Base-by-base conservation (phyloP, 768 basidiomycete species). In the Pulveroboletus ravenelii region DNA sequence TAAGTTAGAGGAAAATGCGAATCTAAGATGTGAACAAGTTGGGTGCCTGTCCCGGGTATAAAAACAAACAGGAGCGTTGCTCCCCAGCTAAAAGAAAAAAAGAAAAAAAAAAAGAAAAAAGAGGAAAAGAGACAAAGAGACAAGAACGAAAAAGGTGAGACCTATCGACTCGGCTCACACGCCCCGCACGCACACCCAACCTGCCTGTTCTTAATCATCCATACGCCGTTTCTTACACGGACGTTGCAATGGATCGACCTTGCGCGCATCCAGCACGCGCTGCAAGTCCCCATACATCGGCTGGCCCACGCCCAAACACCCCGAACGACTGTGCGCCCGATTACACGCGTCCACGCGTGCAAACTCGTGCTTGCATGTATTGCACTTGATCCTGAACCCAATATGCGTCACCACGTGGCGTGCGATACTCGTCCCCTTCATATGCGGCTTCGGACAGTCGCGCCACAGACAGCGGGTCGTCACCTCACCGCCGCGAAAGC, bases 381-480 rank as follows among this genome's bases (percentile, higher is more conserved):
- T 47, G 23, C 66, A 67, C 40, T 65, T 65, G 32, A 69, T 59
- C 25, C 67, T 47, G 17, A 58, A 69, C 1, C 67, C 65, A 17
- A 67, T 54, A 17, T 67, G 66, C 37, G 66, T 67, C 46, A 67
- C 61, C 47, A 67, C 65, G 31, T 67, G 66, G 5, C 67, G 61
- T 8, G 66, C 66, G 17, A 67, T 69, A 15, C 65, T 65, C 39
- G 66, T 67, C 10, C 66, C 66, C 43, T 69, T 67, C 66, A 67
- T 67, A 3, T 62, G 56, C 15, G 56, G 55, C 23, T 47, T 54
- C 3, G 59, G 54, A 27, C 66, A 67, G 3, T 60, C 68, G n/a
- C 48, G 56, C 68, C 66, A 67, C 20, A 67, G 41, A 55, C 66
- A 69, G 5, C 63, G 58, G 20, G 63, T 67, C 39, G 58, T 55